These are phyloP conservation scores for Podospora pseudocomata DNA, from an alignment of 495 filamentous ascomycete species.

Conservation along the genomic window DNA sequence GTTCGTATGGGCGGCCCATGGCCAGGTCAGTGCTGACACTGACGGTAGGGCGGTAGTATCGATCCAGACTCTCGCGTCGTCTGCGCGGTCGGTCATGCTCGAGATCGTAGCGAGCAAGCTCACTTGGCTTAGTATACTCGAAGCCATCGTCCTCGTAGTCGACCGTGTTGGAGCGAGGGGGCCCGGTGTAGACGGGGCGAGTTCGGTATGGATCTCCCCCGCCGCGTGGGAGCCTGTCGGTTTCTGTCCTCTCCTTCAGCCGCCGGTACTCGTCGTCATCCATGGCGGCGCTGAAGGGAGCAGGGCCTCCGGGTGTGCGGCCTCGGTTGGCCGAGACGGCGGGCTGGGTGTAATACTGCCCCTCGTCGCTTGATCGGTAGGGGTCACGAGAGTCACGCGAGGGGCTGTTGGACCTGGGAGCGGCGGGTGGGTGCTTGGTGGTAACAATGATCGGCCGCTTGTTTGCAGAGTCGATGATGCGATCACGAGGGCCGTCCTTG, in stretches of 20 bases:
- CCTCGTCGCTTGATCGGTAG: constrained; percentile 48
- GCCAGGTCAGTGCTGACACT: constrained; percentile 56
- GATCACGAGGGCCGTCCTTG: constrained; percentile 35
- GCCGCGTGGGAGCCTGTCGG: constrained; percentile 35
- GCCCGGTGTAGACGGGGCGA: constrained; percentile 35
- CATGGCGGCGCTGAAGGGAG: constrained; percentile 34
- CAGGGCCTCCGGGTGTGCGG: constrained; percentile 25
- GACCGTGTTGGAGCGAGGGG: constrained; percentile 37
- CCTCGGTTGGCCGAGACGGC: constrained; percentile 45
- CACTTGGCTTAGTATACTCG: constrained; percentile 68
- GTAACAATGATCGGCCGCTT: constrained; percentile 49
- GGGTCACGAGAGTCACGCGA: constrained; percentile 45
- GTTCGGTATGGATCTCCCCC: constrained; percentile 37
- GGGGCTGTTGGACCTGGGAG: constrained; percentile 40
- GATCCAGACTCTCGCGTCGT: constrained; percentile 51
- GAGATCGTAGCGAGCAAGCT: constrained; percentile 64
- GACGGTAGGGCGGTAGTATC: constrained; percentile 62
- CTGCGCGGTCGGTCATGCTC: constrained; percentile 45
- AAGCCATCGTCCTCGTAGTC: constrained; percentile 66
- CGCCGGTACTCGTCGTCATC: constrained; percentile 45
- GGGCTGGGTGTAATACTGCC: constrained; percentile 48
- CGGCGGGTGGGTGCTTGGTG: constrained; percentile 32
- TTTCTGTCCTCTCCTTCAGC: constrained; percentile 43
- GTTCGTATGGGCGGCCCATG: constrained; percentile 34
- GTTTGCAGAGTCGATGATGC: constrained; percentile 35